Conservation (phyloP, 176 grass and related monocot genomes). For the Musa troglodytarum region DNA sequence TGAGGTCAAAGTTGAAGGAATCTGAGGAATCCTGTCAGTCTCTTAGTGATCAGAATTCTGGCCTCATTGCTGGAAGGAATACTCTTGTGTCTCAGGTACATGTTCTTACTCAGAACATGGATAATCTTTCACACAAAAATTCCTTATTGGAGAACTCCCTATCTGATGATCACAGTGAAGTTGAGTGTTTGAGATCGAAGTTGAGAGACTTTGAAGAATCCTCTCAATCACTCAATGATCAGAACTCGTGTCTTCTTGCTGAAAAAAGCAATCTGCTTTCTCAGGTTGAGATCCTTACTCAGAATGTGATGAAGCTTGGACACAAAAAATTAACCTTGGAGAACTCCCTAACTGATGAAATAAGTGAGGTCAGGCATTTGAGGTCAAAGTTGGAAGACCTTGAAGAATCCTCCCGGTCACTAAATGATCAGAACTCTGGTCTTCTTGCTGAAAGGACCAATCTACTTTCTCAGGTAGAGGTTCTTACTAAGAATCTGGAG, state of each 20-base stretch:
- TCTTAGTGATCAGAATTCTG: slow-evolving; percentile 35
- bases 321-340: slow-evolving; percentile 50
- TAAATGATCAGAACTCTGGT: slow-evolving; percentile 30
- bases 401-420: slow-evolving; percentile 25
- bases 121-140: slow-evolving; percentile 47
- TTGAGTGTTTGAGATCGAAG: slow-evolving; percentile 34
- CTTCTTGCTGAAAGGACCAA: slow-evolving; percentile 24
- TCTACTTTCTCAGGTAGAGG: slow-evolving; percentile 52
- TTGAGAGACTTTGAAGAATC: slow-evolving; percentile 18
- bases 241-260: slow-evolving; percentile 47
- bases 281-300: slow-evolving; percentile 50
- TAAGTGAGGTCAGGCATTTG: slow-evolving; percentile 35
- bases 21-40: slow-evolving; percentile 25
- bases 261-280: slow-evolving; percentile 49
- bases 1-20: slow-evolving; percentile 28
- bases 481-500: slow-evolving; percentile 33
- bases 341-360: slow-evolving; percentile 42
- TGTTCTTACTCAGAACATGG: slow-evolving; percentile 32
- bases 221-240: slow-evolving; percentile 32
- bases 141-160: slow-evolving; percentile 42
- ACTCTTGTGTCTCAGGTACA: slow-evolving; percentile 7
- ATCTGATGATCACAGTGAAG: slow-evolving; percentile 35
- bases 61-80: slow-evolving; percentile 51
- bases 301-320: slow-evolving; percentile 34
- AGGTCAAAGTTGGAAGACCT: slow-evolving; percentile 23